Evolutionary conservation across 139 green algal genomes (phyloP).

Genomic region (Micractinium conductrix): DNA sequence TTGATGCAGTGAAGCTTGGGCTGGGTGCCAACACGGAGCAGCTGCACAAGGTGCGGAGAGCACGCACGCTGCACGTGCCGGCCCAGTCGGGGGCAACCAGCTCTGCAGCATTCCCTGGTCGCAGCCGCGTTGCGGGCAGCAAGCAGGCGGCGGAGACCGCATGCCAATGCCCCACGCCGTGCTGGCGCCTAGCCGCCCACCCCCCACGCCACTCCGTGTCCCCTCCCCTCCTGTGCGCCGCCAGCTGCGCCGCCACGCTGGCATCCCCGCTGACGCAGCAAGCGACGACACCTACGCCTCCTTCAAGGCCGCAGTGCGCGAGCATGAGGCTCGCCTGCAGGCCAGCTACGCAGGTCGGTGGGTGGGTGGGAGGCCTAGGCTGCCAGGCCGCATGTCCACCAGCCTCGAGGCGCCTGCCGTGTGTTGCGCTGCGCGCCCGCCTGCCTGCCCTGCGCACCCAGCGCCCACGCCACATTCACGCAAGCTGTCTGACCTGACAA

Average conservation of each 20-base stretch:
- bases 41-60: slow-evolving; percentile 1
- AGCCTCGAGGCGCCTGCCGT: neutral
- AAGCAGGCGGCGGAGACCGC: neutral
- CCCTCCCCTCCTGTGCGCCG: neutral
- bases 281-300: slow-evolving; percentile 1
- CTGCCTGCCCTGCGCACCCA: neutral
- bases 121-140: neutral
- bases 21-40: slow-evolving; percentile 28
- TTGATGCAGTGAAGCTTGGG: slow-evolving; percentile 35
- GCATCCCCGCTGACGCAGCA: slow-evolving; percentile 1
- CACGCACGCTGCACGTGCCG: neutral
- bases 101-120: neutral
- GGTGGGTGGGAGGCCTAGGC: neutral
- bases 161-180: neutral
- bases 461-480: neutral
- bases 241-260: slow-evolving; percentile 28
- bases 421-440: no score
- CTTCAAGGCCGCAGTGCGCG: slow-evolving; percentile 22
- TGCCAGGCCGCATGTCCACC: neutral
- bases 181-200: neutral
- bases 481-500: neutral
- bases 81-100: no score
- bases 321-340: slow-evolving; percentile 35
- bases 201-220: no score
- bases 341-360: slow-evolving; percentile 5